Evolutionary conservation across 768 basidiomycete genomes (phyloP).

Genomic region (Podaxis sp.): DNA sequence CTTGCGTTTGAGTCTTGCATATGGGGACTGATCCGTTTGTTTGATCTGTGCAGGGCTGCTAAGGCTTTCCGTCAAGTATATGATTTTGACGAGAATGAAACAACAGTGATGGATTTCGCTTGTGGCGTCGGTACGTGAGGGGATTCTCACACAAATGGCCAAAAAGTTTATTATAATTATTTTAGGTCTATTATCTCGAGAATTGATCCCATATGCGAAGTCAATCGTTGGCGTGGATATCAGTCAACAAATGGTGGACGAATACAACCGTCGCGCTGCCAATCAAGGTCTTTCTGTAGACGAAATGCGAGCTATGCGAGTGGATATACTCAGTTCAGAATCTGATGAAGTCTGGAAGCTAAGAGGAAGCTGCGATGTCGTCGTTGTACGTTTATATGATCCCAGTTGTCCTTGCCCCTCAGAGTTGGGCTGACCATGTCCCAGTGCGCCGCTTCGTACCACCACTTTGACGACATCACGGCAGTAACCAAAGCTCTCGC

Average conservation of each 20-base stretch:
- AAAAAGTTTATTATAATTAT: neutral
- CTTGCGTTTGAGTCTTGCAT: neutral
- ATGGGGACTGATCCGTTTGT: neutral
- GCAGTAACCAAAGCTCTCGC: slow-evolving; percentile 43
- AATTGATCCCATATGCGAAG: slow-evolving; percentile 56
- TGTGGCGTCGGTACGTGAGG: slow-evolving; percentile 57
- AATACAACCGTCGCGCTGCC: slow-evolving; percentile 51
- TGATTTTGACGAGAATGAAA: slow-evolving; percentile 49
- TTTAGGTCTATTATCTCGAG: slow-evolving; percentile 59
- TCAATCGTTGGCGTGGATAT: slow-evolving; percentile 73
- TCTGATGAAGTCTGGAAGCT: slow-evolving; percentile 43
- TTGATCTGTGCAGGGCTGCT: slow-evolving; percentile 23
- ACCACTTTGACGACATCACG: slow-evolving; percentile 51
- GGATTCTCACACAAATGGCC: neutral
- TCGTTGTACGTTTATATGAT: slow-evolving; percentile 46
- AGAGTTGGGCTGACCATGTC: neutral
- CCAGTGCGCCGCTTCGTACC: slow-evolving; percentile 62
- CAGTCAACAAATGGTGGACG: slow-evolving; percentile 64
- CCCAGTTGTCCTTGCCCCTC: neutral
- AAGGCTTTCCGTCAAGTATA: slow-evolving; percentile 34
- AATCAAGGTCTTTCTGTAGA: slow-evolving; percentile 61
- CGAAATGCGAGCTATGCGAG: slow-evolving; percentile 63
- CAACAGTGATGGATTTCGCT: slow-evolving; percentile 67
- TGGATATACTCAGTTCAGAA: slow-evolving; percentile 26
- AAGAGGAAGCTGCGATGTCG: slow-evolving; percentile 59